Evolutionary conservation across 768 basidiomycete species (phyloP).

Genomic region (Serendipita sp.): DNA sequence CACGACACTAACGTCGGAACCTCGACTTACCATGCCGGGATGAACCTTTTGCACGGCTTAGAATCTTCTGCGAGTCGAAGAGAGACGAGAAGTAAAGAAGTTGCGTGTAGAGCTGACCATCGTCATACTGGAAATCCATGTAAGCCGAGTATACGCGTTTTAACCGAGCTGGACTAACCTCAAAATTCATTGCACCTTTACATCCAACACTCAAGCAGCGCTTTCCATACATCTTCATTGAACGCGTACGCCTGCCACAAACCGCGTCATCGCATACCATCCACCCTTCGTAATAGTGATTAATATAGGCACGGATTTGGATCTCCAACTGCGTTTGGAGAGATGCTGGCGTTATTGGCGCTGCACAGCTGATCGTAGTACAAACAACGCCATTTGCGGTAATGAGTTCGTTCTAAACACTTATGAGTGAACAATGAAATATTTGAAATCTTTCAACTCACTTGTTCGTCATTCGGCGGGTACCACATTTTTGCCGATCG

Average conservation of each 20-base stretch:
- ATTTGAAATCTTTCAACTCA: neutral
- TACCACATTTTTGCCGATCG: slow-evolving; percentile 22
- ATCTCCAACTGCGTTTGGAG: slow-evolving; percentile 73
- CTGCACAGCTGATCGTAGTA: slow-evolving; percentile 37
- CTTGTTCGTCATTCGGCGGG: slow-evolving; percentile 5
- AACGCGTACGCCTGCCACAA: slow-evolving; percentile 73
- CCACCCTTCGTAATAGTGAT: slow-evolving; percentile 80
- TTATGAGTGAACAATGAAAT: slow-evolving; percentile 18
- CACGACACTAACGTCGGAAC: neutral
- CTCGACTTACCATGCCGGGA: slow-evolving; percentile 16
- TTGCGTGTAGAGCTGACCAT: slow-evolving; percentile 77
- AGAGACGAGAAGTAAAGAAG: slow-evolving; percentile 66
- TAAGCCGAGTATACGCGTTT: slow-evolving; percentile 7
- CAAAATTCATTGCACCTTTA: slow-evolving; percentile 52
- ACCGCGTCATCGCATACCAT: slow-evolving; percentile 73
- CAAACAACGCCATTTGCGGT: slow-evolving; percentile 53
- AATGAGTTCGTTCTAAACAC: slow-evolving; percentile 36
- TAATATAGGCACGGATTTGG: slow-evolving; percentile 65
- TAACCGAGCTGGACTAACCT: slow-evolving; percentile 33
- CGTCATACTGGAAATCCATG: slow-evolving; percentile 50
- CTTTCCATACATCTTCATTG: slow-evolving; percentile 85
- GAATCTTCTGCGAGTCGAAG: slow-evolving; percentile 56
- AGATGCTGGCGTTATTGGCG: slow-evolving; percentile 37
- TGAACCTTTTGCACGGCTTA: slow-evolving; percentile 35
- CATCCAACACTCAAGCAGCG: slow-evolving; percentile 61